Evolutionary conservation across 352 stramenopile species (phyloP).

Genomic region (Pythium monospermum): DNA sequence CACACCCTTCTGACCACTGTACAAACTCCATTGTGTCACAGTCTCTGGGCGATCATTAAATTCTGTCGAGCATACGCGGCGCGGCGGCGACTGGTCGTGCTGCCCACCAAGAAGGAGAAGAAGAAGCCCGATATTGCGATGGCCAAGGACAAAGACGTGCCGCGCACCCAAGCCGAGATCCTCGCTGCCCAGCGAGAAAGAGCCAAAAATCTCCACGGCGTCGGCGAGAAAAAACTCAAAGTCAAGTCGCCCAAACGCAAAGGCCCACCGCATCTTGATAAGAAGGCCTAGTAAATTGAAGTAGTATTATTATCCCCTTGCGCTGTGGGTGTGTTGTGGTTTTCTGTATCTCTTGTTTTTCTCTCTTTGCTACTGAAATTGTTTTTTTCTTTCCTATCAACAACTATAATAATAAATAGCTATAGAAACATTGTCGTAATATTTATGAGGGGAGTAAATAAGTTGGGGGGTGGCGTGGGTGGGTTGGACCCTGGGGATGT

Average conservation of each 20-base stretch:
- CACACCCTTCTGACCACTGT: not conserved
- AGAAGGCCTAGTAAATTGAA: constrained; percentile 16
- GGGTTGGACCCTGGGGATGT: constrained; percentile 26
- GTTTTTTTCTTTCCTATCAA: constrained; percentile 16
- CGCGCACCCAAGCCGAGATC: constrained; percentile 77
- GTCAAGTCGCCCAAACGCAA: constrained; percentile 66
- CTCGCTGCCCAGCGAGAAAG: constrained; percentile 66
- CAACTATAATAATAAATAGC: constrained; percentile 26
- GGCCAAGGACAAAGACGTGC: constrained; percentile 44
- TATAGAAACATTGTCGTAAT: constrained; percentile 54
- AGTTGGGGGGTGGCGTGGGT: constrained; percentile 40
- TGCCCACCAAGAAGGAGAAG: constrained; percentile 64
- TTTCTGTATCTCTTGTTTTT: constrained; percentile 2
- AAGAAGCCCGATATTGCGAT: constrained; percentile 74
- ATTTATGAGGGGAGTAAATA: constrained; percentile 87
- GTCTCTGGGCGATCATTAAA: constrained; percentile 74
- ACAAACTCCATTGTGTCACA: constrained; percentile 11
- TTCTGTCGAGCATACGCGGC: constrained; percentile 57
- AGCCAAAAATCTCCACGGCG: constrained; percentile 54
- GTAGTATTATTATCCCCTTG: not conserved
- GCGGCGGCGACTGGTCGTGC: constrained; percentile 47
- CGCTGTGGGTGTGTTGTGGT: not conserved
- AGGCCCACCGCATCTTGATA: constrained; percentile 35
- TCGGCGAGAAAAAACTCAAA: constrained; percentile 66
- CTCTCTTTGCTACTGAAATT: not conserved